Evolutionary conservation across 202 grass and related monocot species (phyloP).

Genomic region (Dendrocalamus latiflorus): DNA sequence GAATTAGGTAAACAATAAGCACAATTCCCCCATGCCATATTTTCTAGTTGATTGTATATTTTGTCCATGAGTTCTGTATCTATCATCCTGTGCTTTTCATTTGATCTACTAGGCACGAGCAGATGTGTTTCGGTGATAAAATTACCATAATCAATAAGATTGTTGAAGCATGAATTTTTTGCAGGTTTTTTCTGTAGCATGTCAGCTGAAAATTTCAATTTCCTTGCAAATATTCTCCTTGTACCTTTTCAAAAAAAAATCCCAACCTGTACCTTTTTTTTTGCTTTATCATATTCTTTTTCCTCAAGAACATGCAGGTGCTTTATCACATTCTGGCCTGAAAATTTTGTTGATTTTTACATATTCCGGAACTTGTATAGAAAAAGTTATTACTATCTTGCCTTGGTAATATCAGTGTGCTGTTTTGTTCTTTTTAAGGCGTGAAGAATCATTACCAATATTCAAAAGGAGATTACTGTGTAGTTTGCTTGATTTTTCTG

Average conservation of each 20-base stretch:
- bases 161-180: neutral
- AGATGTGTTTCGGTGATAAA: conserved; percentile 4
- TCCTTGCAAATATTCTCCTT: neutral
- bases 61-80: neutral
- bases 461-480: conserved; percentile 76
- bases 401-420: conserved; percentile 11
- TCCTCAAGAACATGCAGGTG: neutral
- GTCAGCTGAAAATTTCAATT: neutral
- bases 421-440: conserved; percentile 52
- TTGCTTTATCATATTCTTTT: neutral
- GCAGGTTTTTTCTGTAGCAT: neutral
- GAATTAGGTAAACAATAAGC: conserved; percentile 57
- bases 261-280: neutral
- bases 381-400: conserved; percentile 4
- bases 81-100: neutral
- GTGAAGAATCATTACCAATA: conserved; percentile 62
- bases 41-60: conserved; percentile 1
- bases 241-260: neutral
- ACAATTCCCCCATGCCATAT: neutral
- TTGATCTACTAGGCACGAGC: conserved; percentile 20
- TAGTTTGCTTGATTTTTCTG: conserved; percentile 74
- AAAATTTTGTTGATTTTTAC: neutral
- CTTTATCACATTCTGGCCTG: neutral
- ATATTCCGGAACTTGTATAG: conserved; percentile 13
- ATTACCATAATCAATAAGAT: neutral